These are phyloP conservation scores for Ophiobolus disseminans DNA, from an alignment of 2,329 filamentous ascomycete genomes.

Conservation along the genomic window DNA sequence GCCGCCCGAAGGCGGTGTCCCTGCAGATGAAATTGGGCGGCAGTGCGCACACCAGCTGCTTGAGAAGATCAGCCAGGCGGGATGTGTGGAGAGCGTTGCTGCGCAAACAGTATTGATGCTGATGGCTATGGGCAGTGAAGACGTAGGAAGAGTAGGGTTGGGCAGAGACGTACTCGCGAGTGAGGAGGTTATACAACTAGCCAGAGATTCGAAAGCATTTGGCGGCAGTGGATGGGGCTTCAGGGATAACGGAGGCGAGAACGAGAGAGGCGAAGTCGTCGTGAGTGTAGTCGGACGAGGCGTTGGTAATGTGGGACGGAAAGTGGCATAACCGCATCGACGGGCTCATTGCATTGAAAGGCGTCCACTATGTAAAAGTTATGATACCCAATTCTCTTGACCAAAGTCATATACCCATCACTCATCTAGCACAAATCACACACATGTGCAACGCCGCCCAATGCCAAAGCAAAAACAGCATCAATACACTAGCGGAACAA, in stretches of 20 bases:
- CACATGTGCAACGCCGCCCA: conserved; percentile 21
- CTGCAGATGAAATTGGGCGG: conserved; percentile 90
- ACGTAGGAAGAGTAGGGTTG: conserved; percentile 85
- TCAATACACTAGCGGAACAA: not conserved
- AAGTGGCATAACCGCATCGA: conserved; percentile 81
- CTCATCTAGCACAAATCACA: not conserved
- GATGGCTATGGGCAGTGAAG: conserved; percentile 98
- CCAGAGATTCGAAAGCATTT: conserved; percentile 85
- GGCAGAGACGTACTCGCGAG: conserved; percentile 82
- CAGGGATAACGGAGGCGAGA: conserved; percentile 62
- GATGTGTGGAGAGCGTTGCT: conserved; percentile 77
- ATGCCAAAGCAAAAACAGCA: conserved; percentile 10
- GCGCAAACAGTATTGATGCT: conserved; percentile 79
- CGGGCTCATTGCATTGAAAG: too few species aligned
- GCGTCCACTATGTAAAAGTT: too few species aligned
- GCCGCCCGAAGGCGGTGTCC: conserved; percentile 78
- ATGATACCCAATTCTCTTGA: not conserved
- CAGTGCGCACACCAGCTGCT: conserved; percentile 88
- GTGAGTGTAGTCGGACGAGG: conserved; percentile 92
- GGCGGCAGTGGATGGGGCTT: conserved; percentile 91
- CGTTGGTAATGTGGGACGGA: conserved; percentile 92
- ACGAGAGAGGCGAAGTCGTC: conserved; percentile 70
- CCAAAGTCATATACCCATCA: not conserved
- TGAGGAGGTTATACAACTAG: conserved; percentile 80
- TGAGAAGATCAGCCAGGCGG: conserved; percentile 80